Evolutionary conservation across 305 asterid genomes (phyloP), one percentile per base, ranked within the genome.

Genomic region (Ajuga reptans): DNA sequence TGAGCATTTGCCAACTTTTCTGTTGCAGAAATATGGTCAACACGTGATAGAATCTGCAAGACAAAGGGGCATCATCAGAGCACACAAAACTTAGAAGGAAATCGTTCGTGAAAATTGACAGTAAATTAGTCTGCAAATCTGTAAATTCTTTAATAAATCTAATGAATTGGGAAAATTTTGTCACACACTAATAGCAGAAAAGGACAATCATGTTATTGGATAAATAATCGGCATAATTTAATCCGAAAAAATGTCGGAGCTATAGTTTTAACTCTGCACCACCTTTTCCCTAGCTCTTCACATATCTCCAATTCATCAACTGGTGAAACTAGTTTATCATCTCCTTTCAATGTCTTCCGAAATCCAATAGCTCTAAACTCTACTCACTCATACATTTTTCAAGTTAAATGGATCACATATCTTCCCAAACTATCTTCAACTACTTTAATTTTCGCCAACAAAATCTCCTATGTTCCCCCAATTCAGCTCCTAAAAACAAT

Each of bases 21-120:
- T 65, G 75, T 75, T 17, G 71, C 64, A 24, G 80, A 73, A 34
- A 91, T 75, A 72, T 62, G 81, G 70, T 87, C 90, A 51, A 84
- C 81, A 31, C 82, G 84, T 63, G 84, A 75, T 64, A 67, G 84
- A 67, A 87, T 82, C 96, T 89, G 72, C 78, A 85, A 51, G 46
- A 54, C 75, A 42, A 67, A 71, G 39, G 16, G 21, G 37, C 47
- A 47, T 37, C 64, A 64, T 78, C 72, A 56, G 41, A 57, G 51
- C 71, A 75, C 11, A 53, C 7, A 29, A 16, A 66, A 29, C 6
- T 43, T 12, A 16, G 34, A 63, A 0, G 49, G 42, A 62, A 29
- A 17, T 12, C 29, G 53, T 11, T 41, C 47, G 9, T 39, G 54
- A 56, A 64, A 50, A 14, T 31, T 50, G 49, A 76, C 56, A 55